A percentile compares a stretch with the other conserved stretches of the same genome.
Conservation (phyloP, 129 eudicot species). For the Arctium minus region DNA sequence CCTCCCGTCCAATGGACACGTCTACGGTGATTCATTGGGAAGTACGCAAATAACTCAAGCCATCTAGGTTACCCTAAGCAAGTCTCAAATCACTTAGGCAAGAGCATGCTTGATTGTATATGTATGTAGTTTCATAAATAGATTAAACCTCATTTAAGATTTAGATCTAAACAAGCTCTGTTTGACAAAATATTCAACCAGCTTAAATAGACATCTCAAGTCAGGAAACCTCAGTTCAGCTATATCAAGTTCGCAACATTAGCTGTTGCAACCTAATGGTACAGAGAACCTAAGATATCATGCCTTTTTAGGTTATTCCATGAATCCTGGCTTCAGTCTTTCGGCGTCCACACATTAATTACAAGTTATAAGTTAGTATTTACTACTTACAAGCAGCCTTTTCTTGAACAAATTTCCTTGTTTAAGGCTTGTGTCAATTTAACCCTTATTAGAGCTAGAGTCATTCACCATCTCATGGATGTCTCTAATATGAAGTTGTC, state of each 20-base stretch:
- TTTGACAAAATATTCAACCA: neutral
- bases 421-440: neutral
- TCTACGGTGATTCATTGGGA: neutral
- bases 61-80: neutral
- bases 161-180: neutral
- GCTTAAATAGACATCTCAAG: neutral
- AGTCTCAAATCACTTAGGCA: neutral
- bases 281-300: neutral
- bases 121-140: neutral
- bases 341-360: neutral
- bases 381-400: neutral
- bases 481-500: neutral
- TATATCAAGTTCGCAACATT: neutral
- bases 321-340: neutral
- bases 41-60: neutral
- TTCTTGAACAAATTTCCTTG: neutral
- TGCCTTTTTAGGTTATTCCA: neutral
- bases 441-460: conserved; percentile 3
- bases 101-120: neutral
- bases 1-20: neutral
- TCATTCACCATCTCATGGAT: neutral
- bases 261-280: neutral
- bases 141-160: neutral
- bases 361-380: neutral
- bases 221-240: neutral